phyloP scores from a whole-genome alignment of 306 rosid genomes.

The Medicago lupulina region DNA sequence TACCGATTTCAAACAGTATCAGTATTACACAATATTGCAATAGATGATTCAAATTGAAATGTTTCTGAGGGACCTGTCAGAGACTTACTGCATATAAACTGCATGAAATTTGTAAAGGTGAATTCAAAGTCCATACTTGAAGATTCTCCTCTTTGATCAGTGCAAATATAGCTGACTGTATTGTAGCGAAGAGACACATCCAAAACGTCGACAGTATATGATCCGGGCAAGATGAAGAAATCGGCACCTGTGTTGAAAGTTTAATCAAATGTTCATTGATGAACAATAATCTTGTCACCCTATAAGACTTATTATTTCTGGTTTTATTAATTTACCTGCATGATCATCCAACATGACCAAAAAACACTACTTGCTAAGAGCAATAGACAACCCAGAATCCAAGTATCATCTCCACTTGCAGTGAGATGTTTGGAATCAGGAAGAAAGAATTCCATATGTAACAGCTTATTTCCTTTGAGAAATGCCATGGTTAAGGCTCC shows the following conservation, averaged over 20 bases:
- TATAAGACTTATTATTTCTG: constrained; percentile 21
- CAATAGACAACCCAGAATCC: constrained; percentile 61
- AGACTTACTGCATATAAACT: constrained; percentile 73
- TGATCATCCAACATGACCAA: constrained; percentile 68
- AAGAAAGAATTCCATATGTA: constrained; percentile 46
- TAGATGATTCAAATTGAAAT: neutral
- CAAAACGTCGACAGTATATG: constrained; percentile 62
- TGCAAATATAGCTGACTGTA: constrained; percentile 55
- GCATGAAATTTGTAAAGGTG: constrained; percentile 55
- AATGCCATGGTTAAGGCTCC: constrained; percentile 78
- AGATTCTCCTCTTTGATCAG: constrained; percentile 49
- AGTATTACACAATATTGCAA: neutral
- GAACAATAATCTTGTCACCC: neutral
- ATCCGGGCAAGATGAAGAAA: constrained; percentile 65
- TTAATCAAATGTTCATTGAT: constrained; percentile 21
- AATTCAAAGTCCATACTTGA: constrained; percentile 55
- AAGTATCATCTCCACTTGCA: constrained; percentile 42
- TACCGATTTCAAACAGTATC: neutral
- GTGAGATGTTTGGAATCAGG: constrained; percentile 40
- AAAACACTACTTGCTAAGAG: constrained; percentile 53
- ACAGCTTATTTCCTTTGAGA: constrained; percentile 67
- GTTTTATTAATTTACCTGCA: constrained; percentile 56
- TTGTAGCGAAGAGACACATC: constrained; percentile 65
- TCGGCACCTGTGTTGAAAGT: constrained; percentile 57
- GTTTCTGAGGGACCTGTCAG: neutral